A percentile compares a stretch with the other conserved stretches of the same genome.
phyloP scores from a whole-genome alignment of 1,284 basidiomycete species.

The Fomitopsis schrenkii region DNA sequence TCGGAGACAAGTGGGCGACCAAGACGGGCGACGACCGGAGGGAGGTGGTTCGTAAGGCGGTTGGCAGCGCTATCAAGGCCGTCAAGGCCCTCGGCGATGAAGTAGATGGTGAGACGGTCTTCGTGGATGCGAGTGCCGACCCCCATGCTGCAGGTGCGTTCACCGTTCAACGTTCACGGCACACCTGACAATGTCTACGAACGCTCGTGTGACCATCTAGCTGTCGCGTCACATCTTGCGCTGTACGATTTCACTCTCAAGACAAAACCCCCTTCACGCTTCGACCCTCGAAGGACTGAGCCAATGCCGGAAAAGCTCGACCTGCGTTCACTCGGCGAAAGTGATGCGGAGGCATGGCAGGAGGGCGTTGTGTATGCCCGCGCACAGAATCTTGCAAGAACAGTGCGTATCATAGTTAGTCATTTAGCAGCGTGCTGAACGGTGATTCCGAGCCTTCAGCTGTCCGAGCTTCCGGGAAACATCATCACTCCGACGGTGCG shows the following conservation, averaged over 20 bases:
- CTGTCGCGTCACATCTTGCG: conserved; percentile 74
- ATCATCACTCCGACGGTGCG: conserved; percentile 70
- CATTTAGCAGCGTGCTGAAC: not conserved
- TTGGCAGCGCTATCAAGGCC: conserved; percentile 65
- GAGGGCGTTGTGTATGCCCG: conserved; percentile 69
- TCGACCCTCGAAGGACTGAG: conserved; percentile 49
- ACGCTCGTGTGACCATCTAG: conserved; percentile 30
- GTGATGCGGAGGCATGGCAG: conserved; percentile 55
- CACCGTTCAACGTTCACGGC: not conserved
- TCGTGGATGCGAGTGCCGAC: conserved; percentile 60
- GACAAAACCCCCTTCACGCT: conserved; percentile 57
- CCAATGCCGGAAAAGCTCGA: conserved; percentile 44
- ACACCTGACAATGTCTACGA: not conserved
- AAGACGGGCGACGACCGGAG: conserved; percentile 49
- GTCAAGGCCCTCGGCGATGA: conserved; percentile 55
- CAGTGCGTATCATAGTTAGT: conserved; percentile 30
- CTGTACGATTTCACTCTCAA: conserved; percentile 75
- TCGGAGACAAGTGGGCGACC: conserved; percentile 54
- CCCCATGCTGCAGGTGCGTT: conserved; percentile 66
- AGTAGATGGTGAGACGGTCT: conserved; percentile 43
- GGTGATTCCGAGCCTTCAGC: conserved; percentile 31
- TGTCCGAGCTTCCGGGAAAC: conserved; percentile 85
- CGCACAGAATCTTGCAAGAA: conserved; percentile 83
- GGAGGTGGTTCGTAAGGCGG: conserved; percentile 62
- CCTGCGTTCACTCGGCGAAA: conserved; percentile 40